Evolutionary conservation across 495 filamentous ascomycete species (phyloP).

Genomic region (Lasiosphaeria hispida): DNA sequence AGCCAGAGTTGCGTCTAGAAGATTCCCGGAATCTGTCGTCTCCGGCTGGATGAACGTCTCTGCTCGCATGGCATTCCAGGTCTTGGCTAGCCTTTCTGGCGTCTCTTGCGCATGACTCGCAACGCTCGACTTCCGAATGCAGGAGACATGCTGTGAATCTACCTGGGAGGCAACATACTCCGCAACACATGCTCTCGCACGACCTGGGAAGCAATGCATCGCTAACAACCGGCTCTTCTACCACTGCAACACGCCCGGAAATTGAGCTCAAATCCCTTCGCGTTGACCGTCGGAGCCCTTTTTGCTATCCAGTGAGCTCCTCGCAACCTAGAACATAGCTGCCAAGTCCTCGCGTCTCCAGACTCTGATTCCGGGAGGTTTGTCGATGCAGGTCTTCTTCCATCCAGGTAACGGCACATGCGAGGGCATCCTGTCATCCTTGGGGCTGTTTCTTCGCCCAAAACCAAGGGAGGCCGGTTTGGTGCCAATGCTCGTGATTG

Average conservation of each 20-base stretch:
- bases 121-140: neutral
- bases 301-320: conserved; percentile 1
- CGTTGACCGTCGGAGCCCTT: neutral
- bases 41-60: neutral
- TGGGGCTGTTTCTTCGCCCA: neutral
- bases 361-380: conserved; percentile 4
- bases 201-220: neutral
- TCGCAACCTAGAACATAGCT: conserved; percentile 5
- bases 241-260: neutral
- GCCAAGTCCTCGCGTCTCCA: conserved; percentile 2
- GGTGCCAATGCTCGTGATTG: neutral
- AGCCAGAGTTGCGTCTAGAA: conserved; percentile 5
- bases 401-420: neutral
- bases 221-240: neutral
- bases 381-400: neutral
- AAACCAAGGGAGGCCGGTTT: neutral
- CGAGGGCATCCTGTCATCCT: neutral
- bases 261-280: neutral
- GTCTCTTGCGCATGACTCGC: neutral
- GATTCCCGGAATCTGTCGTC: conserved; percentile 10
- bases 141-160: neutral
- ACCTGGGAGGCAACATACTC: no score
- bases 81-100: neutral
- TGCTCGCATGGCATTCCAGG: neutral
- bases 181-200: no score